Base-by-base conservation (phyloP, 495 filamentous ascomycete genomes). In the Penicillium cosmopolitanum region DNA sequence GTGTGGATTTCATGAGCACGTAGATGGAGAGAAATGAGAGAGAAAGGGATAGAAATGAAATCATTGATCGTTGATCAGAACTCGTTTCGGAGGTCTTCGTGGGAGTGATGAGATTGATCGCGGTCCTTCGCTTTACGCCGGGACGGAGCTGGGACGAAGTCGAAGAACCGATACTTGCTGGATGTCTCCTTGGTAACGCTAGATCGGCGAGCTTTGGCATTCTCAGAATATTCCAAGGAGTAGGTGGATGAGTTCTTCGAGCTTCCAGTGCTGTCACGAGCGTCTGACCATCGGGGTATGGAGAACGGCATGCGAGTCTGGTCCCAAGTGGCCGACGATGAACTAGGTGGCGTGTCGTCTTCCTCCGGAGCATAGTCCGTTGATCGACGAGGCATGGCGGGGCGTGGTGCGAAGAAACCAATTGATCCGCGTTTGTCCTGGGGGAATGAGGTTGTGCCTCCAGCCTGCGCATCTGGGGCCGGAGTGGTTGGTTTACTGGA, bases 261-360 rank as follows among this genome's bases (percentile, higher is more conserved):
- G 65, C 74, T 82, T 13, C 72, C 69, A 21, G 73, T 78, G 60
- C 77, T 79, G 42, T 80, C 79, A 10, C 77, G 77, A 34, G 74
- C 65, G 55, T 83, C 80, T 31, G 73, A 77, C 73, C 73, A 79
- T 46, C 70, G 73, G 34, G 73, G 76, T 51, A 73, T 75, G 36
- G 74, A 65, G 62, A 76, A 77, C 15, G 72, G 72, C 31, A 77
- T 74, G 46, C 76, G 73, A 10, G 63, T 73, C 48, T 78, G 75
- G 33, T 83, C 80, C 80, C 80, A 83, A 8, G 70, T 80, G 35
- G 79, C 78, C 11, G 80, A 82, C 3, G 80, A 80, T 11, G 81
- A 83, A 58, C 76, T 81, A 18, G 80, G 80, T 8, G 81, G 80
- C 2, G 80, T 82, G 36, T 80, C 79, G 11, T 79, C 75, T 9